phyloP scores from a whole-genome alignment of 148 eudicot species.

The Vaccinium vitisidaea region DNA sequence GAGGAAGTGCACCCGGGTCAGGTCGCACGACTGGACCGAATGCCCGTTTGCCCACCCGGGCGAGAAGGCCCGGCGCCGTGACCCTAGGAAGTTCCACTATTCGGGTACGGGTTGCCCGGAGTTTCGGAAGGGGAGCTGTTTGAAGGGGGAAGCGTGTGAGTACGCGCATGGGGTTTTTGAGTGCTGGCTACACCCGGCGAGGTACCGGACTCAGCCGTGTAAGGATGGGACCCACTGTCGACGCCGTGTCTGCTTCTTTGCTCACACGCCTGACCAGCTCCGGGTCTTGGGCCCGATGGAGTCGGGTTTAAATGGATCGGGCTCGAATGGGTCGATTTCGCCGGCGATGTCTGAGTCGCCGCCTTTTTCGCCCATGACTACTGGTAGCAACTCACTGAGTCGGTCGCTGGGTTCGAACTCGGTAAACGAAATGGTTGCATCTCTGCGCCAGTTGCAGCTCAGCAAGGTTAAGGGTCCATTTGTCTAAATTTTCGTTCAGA shows the following conservation, averaged over 20 bases:
- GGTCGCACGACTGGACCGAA: constrained; percentile 89
- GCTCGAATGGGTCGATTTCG: constrained; percentile 8
- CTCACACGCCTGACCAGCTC: constrained; percentile 70
- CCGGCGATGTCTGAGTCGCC: constrained; percentile 43
- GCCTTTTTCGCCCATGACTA: constrained; percentile 36
- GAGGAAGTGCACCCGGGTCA: constrained; percentile 53
- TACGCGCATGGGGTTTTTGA: constrained; percentile 83
- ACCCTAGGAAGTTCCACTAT: constrained; percentile 56
- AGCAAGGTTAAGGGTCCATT: constrained; percentile 35
- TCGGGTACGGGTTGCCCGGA: constrained; percentile 79
- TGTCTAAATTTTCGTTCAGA: no score
- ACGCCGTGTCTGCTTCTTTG: constrained; percentile 76
- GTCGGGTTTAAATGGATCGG: constrained; percentile 6
- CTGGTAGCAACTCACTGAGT: constrained; percentile 11
- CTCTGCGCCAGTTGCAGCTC: constrained; percentile 61
- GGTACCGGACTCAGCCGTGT: constrained; percentile 78
- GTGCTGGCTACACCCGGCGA: constrained; percentile 80
- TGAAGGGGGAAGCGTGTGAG: constrained; percentile 71
- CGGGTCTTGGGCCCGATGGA: constrained; percentile 44
- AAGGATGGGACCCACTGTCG: constrained; percentile 64
- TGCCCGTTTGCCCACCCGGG: constrained; percentile 84
- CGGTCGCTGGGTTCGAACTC: constrained; percentile 34
- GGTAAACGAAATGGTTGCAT: constrained; percentile 40
- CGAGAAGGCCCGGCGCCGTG: constrained; percentile 77
- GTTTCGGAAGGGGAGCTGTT: constrained; percentile 57